Conservation (phyloP, 2,329 filamentous ascomycete genomes). For the Bipolaris gigantea region DNA sequence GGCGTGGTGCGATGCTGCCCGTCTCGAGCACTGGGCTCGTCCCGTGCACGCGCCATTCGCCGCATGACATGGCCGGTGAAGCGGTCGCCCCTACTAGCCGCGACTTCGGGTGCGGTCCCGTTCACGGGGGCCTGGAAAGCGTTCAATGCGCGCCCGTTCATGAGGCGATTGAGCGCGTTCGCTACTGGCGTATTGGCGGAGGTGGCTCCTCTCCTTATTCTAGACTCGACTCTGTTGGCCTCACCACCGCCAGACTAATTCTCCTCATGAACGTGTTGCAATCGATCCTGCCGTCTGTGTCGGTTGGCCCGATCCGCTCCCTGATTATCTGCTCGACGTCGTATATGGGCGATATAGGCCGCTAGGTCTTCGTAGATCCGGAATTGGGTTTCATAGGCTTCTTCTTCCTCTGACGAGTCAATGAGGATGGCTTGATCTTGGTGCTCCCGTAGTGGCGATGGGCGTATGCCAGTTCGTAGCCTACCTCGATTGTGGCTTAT, state of each 20-base stretch:
- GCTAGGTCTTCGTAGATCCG: conserved; percentile 10
- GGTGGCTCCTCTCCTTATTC: neutral
- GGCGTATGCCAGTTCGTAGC: neutral
- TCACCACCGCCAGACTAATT: neutral
- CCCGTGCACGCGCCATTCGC: neutral
- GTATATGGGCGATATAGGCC: conserved; percentile 14
- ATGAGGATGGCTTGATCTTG: conserved; percentile 3
- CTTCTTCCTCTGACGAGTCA: conserved; percentile 6
- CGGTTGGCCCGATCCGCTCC: neutral
- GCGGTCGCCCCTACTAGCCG: neutral
- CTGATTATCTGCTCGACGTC: conserved; percentile 7
- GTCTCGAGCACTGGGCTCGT: neutral
- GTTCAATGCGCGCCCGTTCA: neutral
- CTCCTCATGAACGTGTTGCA: neutral
- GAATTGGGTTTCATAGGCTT: conserved; percentile 3
- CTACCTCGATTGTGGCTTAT: too few species aligned
- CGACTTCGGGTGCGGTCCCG: neutral
- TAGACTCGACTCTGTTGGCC: neutral
- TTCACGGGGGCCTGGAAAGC: neutral
- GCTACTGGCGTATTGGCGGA: neutral
- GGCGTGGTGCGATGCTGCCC: neutral
- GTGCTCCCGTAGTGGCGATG: neutral
- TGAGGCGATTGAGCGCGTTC: neutral
- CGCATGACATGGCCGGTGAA: neutral
- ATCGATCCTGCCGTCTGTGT: neutral